These are phyloP conservation scores for Rugonectria rugulosa DNA, from an alignment of 2,329 filamentous ascomycete genomes.

Conservation along the genomic window DNA sequence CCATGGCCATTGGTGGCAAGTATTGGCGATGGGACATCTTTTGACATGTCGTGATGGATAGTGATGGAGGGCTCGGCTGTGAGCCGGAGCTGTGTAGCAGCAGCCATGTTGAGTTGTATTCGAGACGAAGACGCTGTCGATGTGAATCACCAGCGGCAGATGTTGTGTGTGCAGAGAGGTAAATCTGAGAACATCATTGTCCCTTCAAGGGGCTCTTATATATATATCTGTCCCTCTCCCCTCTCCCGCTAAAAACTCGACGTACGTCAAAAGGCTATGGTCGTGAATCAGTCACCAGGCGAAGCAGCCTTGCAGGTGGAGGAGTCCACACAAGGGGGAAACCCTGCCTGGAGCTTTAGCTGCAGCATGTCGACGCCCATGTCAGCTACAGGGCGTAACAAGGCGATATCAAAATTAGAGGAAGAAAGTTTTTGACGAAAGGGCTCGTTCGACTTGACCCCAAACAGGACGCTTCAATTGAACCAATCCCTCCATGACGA, in stretches of 20 bases:
- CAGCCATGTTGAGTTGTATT: conserved; percentile 38
- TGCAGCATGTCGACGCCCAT: conserved; percentile 4
- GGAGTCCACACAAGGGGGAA: conserved; percentile 11
- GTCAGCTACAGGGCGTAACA: conserved; percentile 35
- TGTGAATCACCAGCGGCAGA: too few relatives aligned
- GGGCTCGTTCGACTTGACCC: too few relatives aligned
- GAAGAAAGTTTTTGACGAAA: too few relatives aligned
- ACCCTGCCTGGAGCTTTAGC: too few relatives aligned
- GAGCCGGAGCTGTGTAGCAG: conserved; percentile 43
- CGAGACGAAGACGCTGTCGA: too few relatives aligned
- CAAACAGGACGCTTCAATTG: too few relatives aligned
- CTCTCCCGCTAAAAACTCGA: too few relatives aligned
- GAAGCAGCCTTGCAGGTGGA: conserved; percentile 31
- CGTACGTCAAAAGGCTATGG: not conserved
- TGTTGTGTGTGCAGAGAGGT: not conserved
- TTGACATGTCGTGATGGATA: conserved; percentile 7
- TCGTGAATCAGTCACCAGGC: not conserved
- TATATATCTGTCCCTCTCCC: not conserved
- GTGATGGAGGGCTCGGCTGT: conserved; percentile 29
- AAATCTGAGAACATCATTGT: not conserved
- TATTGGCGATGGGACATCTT: not conserved
- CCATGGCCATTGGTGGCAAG: conserved; percentile 6
- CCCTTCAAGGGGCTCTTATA: not conserved
- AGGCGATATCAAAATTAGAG: not conserved
- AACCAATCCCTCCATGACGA: too few relatives aligned